Evolutionary conservation across 768 basidiomycete genomes (phyloP), one percentile per base, ranked within the genome.

Genomic region (Dacryopinax primogenitus): DNA sequence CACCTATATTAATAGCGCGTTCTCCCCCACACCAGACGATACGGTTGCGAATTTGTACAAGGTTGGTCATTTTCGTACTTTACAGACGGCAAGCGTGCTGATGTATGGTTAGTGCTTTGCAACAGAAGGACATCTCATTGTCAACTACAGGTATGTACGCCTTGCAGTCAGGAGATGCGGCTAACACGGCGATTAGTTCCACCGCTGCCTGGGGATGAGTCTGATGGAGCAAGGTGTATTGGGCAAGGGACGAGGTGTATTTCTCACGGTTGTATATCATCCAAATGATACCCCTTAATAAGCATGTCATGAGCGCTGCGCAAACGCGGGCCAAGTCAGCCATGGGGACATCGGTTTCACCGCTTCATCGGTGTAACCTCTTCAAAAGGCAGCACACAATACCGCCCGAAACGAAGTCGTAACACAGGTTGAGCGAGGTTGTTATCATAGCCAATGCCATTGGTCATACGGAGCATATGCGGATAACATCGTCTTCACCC

Each of bases 61-160:
- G 76, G 86, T 86, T n/a, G n/a, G n/a, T n/a, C n/a, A n/a, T n/a
- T n/a, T n/a, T n/a, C n/a, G n/a, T n/a, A n/a, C n/a, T n/a, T n/a
- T n/a, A n/a, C n/a, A n/a, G n/a, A n/a, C n/a, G n/a, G n/a, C n/a
- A n/a, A n/a, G n/a, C n/a, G n/a, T n/a, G 44, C n/a, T 36, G 34
- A 36, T 58, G 4, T 21, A 37, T 44, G 34, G 66, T 3, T 71
- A 90, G 88, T 90, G 88, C 36, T 93, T 92, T 73, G 83, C 86
- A 1, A 92, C 92, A 0, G 90, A 92, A 69, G 87, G 87, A 0
- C 89, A 91, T 74, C 79, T 94, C 69, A 92, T 93, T 72, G 91
- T 94, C 36, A 93, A 94, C 74, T 94, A 93, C 72, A 91, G 88
- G 90, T 85, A 61, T 68, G 80, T 69, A 18, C 33, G 3, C 26